These are phyloP conservation scores for Trametes punicea DNA, from an alignment of 768 basidiomycete genomes.

Conservation along the genomic window DNA sequence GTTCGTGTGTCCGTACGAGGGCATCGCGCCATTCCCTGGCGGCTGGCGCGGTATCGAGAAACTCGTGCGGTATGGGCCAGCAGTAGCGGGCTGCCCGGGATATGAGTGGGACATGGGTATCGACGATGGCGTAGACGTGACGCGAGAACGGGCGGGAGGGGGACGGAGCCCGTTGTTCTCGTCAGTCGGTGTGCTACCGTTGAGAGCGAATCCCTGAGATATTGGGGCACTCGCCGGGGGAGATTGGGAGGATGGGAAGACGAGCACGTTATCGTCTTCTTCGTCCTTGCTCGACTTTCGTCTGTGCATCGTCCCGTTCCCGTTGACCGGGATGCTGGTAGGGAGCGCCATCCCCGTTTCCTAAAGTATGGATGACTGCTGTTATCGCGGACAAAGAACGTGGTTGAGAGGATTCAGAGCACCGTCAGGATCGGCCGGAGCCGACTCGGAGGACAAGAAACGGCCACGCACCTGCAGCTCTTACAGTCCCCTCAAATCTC, in stretches of 20 bases:
- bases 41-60: conserved; percentile 23
- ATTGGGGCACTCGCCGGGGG: conserved; percentile 13
- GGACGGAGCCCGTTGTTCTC: not conserved
- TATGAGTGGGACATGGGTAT: conserved; percentile 24
- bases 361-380: not conserved
- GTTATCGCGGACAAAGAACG: too few species aligned
- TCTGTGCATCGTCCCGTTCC: conserved; percentile 30
- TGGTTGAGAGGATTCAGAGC: too few species aligned
- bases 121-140: conserved; percentile 26
- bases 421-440: not conserved
- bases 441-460: not conserved
- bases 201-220: conserved; percentile 13
- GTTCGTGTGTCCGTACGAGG: conserved; percentile 1
- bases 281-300: conserved; percentile 38
- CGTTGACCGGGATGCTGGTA: not conserved
- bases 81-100: conserved; percentile 26
- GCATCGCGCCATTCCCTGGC: conserved; percentile 11
- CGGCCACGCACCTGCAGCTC: not conserved
- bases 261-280: conserved; percentile 26
- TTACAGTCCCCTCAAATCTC: not conserved
- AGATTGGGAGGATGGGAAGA: conserved; percentile 20
- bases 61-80: conserved; percentile 30
- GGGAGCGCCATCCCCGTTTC: conserved; percentile 6
- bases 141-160: conserved; percentile 19
- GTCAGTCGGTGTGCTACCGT: not conserved